A percentile compares a stretch with the other conserved stretches of the same genome.
Conservation (phyloP, 2,329 filamentous ascomycete species). For the Thielaviopsis populi region DNA sequence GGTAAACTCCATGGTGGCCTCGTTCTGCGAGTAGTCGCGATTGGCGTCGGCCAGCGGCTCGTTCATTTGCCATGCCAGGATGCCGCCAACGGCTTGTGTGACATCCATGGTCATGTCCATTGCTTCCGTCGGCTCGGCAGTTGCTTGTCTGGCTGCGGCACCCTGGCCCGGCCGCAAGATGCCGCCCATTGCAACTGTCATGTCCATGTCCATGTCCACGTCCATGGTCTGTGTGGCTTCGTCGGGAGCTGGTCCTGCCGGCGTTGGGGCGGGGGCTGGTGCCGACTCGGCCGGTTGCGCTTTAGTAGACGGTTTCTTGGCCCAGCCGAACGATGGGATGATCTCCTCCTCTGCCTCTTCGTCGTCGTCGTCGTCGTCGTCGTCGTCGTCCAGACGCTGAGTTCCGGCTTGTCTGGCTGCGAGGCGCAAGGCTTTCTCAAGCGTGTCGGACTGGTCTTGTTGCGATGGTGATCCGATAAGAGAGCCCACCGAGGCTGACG, state of each 20-base stretch:
- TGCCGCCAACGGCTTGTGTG: slow-evolving; percentile 66
- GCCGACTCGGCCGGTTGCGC: background rate
- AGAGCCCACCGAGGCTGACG: slow-evolving; percentile 50
- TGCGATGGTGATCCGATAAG: slow-evolving; percentile 45
- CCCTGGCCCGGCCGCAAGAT: slow-evolving; percentile 20
- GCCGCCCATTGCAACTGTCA: slow-evolving; percentile 40
- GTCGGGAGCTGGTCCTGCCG: background rate
- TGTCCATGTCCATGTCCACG: slow-evolving; percentile 39
- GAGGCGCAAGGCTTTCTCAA: slow-evolving; percentile 64
- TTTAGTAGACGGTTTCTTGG: slow-evolving; percentile 34
- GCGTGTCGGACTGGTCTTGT: slow-evolving; percentile 46
- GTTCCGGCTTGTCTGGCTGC: slow-evolving; percentile 65
- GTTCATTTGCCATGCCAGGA: slow-evolving; percentile 38
- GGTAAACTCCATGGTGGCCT: slow-evolving; percentile 68
- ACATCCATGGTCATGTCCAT: slow-evolving; percentile 94
- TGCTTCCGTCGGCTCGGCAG: slow-evolving; percentile 36
- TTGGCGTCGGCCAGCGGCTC: slow-evolving; percentile 20
- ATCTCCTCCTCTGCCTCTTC: slow-evolving; percentile 45
- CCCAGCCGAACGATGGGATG: slow-evolving; percentile 64
- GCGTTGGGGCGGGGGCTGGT: slow-evolving; percentile 18
- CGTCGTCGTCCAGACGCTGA: slow-evolving; percentile 40
- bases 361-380: slow-evolving; percentile 36
- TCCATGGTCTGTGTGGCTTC: slow-evolving; percentile 23
- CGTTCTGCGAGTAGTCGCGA: slow-evolving; percentile 29
- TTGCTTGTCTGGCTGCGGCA: background rate